Evolutionary conservation across 768 basidiomycete genomes (phyloP).

Genomic region (Lactarius deliciosus): DNA sequence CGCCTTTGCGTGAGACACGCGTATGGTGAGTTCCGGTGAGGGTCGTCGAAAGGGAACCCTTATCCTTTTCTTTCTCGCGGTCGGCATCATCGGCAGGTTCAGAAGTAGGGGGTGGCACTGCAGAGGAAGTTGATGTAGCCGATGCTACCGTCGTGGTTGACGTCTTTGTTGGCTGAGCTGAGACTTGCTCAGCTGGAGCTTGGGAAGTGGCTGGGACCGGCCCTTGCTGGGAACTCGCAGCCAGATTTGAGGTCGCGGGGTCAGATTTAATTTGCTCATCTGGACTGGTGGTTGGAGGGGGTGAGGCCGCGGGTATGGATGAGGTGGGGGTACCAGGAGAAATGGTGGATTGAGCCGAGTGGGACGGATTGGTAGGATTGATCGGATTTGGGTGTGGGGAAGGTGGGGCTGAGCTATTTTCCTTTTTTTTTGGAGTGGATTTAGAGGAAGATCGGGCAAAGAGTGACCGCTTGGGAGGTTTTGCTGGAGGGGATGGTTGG

Average conservation of each 20-base stretch:
- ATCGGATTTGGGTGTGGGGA: background rate
- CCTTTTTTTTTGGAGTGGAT: conserved; percentile 21
- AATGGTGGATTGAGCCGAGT: background rate
- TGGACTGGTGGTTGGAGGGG: conserved; percentile 15
- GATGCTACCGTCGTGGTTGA: conserved; percentile 26
- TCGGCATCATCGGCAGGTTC: conserved; percentile 40
- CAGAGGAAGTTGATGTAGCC: conserved; percentile 20
- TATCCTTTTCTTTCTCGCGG: conserved; percentile 47
- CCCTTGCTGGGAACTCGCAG: conserved; percentile 30
- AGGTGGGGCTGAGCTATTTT: conserved; percentile 14
- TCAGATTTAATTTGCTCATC: conserved; percentile 29
- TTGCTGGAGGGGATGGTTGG: conserved; percentile 8
- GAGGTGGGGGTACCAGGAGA: background rate
- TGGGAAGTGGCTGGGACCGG: conserved; percentile 30
- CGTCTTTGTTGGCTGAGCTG: conserved; percentile 24
- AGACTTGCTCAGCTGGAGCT: conserved; percentile 13
- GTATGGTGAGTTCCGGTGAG: conserved; percentile 43
- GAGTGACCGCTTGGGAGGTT: conserved; percentile 20
- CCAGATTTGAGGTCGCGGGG: conserved; percentile 20
- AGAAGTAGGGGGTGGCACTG: conserved; percentile 34
- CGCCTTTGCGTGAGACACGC: conserved; percentile 36
- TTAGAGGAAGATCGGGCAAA: conserved; percentile 28
- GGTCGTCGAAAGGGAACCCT: conserved; percentile 47
- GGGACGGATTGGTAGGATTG: background rate
- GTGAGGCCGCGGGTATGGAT: conserved; percentile 5